Conservation (phyloP, 2,329 filamentous ascomycete genomes). For the Blastomyces parvus region DNA sequence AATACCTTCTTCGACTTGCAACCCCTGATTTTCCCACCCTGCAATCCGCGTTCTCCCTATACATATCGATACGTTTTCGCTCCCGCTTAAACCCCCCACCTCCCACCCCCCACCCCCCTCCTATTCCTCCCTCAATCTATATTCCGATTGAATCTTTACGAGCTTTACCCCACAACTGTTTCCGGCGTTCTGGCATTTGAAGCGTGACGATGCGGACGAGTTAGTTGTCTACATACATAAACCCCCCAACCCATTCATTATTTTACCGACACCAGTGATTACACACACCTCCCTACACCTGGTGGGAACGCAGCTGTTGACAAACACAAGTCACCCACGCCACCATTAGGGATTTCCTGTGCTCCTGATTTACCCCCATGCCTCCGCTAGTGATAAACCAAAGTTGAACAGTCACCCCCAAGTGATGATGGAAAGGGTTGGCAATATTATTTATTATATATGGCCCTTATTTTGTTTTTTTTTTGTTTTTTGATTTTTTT, state of each 20-base stretch:
- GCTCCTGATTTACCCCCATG: too few species aligned
- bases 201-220: constrained; percentile 12
- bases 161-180: constrained; percentile 1
- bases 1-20: neutral
- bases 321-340: neutral
- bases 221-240: constrained; percentile 5
- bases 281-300: neutral
- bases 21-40: neutral
- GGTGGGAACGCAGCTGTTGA: neutral
- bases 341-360: neutral
- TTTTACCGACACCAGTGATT: neutral
- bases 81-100: too few species aligned
- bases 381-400: too few species aligned
- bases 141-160: constrained; percentile 5
- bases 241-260: neutral
- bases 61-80: neutral
- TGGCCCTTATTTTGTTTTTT: too few species aligned
- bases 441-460: too few species aligned
- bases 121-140: neutral
- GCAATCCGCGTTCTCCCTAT: neutral
- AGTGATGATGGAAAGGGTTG: too few species aligned
- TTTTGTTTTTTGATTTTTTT: too few species aligned
- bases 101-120: neutral
- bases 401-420: too few species aligned
- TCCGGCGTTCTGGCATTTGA: constrained; percentile 10